A percentile compares a stretch with the other conserved stretches of the same genome.
Evolutionary conservation across 192 early-diverging fungal genomes (phyloP).

Genomic region (Lunasporangiospora selenospora): DNA sequence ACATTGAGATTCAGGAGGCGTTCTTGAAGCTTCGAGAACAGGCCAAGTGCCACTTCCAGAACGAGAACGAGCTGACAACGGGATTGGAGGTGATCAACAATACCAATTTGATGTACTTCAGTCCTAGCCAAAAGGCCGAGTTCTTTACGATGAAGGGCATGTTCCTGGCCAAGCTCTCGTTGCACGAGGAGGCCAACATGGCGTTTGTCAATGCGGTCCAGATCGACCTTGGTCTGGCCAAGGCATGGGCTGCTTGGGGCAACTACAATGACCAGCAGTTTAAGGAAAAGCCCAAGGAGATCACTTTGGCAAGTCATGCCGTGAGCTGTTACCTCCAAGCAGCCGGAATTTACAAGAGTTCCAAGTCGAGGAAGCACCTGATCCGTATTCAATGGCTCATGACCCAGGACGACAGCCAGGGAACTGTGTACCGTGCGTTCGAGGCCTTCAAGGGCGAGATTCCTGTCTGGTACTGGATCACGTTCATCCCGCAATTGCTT

Average conservation of each 20-base stretch:
- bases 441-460: constrained; percentile 91
- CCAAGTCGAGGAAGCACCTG: constrained; percentile 88
- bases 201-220: constrained; percentile 92
- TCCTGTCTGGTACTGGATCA: constrained; percentile 98
- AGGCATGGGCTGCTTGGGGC: constrained; percentile 98
- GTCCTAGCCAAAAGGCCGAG: constrained; percentile 90
- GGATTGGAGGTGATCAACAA: constrained; percentile 99
- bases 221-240: constrained; percentile 86
- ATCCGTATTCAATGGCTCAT: constrained; percentile 95
- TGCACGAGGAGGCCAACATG: constrained; percentile 87
- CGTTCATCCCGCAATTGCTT: constrained; percentile 96
- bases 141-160: constrained; percentile 97
- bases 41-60: constrained; percentile 97
- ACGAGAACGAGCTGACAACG: constrained; percentile 83
- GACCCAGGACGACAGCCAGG: constrained; percentile 81
- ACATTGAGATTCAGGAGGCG: constrained; percentile 99
- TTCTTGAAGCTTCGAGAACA: constrained; percentile 97
- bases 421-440: constrained; percentile 79
- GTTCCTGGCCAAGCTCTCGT: constrained; percentile 88
- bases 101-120: constrained; percentile 98
- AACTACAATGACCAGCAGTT: constrained; percentile 95
- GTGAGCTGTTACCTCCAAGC: constrained; percentile 97
- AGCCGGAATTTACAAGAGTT: constrained; percentile 85
- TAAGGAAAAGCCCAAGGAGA: constrained; percentile 81
- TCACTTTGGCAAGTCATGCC: constrained; percentile 85